A percentile compares a stretch with the other conserved stretches of the same genome.
Evolutionary conservation across 1,139 yeast species (phyloP).

Genomic region (Geotrichum carabidarum): DNA sequence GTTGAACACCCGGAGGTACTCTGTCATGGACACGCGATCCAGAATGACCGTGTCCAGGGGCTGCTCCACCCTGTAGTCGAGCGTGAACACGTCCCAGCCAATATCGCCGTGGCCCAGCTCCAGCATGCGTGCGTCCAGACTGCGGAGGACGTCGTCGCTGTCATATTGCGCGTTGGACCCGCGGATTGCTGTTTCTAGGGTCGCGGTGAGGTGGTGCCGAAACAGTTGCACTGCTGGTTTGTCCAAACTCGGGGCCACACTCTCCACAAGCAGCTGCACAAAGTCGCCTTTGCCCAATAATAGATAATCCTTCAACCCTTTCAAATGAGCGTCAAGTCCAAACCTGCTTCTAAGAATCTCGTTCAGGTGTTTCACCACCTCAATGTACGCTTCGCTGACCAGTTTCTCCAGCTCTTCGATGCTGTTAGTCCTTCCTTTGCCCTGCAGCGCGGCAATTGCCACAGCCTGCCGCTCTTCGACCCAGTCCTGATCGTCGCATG

Average conservation of each 20-base stretch:
- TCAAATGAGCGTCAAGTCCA: slow-evolving; percentile 51
- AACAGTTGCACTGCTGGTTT: slow-evolving; percentile 61
- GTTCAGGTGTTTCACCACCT: slow-evolving; percentile 53
- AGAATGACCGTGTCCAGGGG: slow-evolving; percentile 43
- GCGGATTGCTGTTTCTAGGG: slow-evolving; percentile 62
- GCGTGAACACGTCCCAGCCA: slow-evolving; percentile 87
- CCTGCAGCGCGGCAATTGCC: slow-evolving; percentile 14
- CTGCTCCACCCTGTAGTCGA: slow-evolving; percentile 67
- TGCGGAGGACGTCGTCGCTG: slow-evolving; percentile 41
- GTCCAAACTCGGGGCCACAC: slow-evolving; percentile 52
- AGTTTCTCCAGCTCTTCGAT: slow-evolving; percentile 41
- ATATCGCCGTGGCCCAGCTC: slow-evolving; percentile 59
- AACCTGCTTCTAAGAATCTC: slow-evolving; percentile 48
- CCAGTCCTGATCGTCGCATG: slow-evolving; percentile 62
- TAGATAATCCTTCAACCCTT: slow-evolving; percentile 59
- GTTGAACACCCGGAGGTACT: slow-evolving; percentile 76
- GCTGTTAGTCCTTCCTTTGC: slow-evolving; percentile 23
- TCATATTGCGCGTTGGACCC: slow-evolving; percentile 56
- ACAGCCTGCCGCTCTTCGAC: slow-evolving; percentile 39
- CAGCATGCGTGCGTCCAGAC: slow-evolving; percentile 77
- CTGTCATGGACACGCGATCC: slow-evolving; percentile 43
- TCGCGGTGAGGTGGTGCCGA: slow-evolving; percentile 59
- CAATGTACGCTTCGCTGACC: slow-evolving; percentile 51
- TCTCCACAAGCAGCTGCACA: slow-evolving; percentile 56
- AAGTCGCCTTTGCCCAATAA: slow-evolving; percentile 76